phyloP scores from a whole-genome alignment of 192 early-diverging fungal species.

The Backusella tuberculispora region DNA sequence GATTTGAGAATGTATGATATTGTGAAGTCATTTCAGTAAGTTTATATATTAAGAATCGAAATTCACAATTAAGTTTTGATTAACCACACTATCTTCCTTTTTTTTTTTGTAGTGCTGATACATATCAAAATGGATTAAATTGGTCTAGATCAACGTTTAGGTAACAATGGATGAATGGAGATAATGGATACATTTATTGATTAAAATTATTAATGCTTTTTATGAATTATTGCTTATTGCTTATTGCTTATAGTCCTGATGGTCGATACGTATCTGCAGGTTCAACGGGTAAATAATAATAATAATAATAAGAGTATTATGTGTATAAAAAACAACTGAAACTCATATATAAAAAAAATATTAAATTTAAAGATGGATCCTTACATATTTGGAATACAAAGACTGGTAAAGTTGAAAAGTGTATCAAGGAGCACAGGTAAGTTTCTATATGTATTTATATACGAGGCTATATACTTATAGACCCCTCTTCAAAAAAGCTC shows the following conservation, averaged over 20 bases:
- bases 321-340: neutral
- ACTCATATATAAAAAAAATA: neutral
- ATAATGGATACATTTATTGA: neutral
- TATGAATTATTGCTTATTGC: neutral
- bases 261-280: slow-evolving; percentile 83
- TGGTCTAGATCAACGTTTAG: slow-evolving; percentile 87
- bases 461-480: no score
- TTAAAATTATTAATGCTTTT: neutral
- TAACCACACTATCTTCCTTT: no score
- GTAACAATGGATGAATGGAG: slow-evolving; percentile 29
- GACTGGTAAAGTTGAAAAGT: slow-evolving; percentile 68
- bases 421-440: slow-evolving; percentile 73
- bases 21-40: slow-evolving; percentile 64
- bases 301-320: neutral
- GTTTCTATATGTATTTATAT: slow-evolving; percentile 11
- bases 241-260: slow-evolving; percentile 72
- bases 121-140: slow-evolving; percentile 83
- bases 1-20: slow-evolving; percentile 80
- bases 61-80: no score
- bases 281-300: slow-evolving; percentile 49
- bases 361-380: slow-evolving; percentile 59
- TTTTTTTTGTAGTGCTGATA: slow-evolving; percentile 55
- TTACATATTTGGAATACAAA: slow-evolving; percentile 80
- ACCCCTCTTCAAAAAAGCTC: slow-evolving; percentile 23
- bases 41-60: slow-evolving; percentile 36